These are phyloP conservation scores for Wallacemonas sp. DNA, from an alignment of 208 protist species.

Conservation along the genomic window DNA sequence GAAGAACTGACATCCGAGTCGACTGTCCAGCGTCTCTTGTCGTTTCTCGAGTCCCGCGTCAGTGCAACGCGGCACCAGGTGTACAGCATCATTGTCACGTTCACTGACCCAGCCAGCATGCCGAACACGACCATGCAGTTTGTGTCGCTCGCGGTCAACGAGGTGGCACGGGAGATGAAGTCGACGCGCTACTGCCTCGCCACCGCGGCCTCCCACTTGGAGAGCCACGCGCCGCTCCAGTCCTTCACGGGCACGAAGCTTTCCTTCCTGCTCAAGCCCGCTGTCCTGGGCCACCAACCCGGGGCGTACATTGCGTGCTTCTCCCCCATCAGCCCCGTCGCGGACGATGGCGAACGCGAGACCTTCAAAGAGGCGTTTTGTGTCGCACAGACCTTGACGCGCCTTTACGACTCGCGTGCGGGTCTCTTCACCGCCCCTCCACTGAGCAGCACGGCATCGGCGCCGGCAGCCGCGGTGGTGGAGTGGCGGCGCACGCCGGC, in stretches of 20 bases:
- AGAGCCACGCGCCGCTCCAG: constrained; percentile 49
- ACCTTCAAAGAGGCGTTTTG: constrained; percentile 79
- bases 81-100: constrained; percentile 65
- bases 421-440: neutral
- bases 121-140: constrained; percentile 83
- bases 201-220: constrained; percentile 58
- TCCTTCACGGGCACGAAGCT: constrained; percentile 64
- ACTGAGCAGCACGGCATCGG: neutral
- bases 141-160: constrained; percentile 63
- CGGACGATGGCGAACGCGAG: constrained; percentile 28
- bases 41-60: constrained; percentile 26
- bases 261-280: constrained; percentile 71
- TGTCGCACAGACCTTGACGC: constrained; percentile 53
- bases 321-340: constrained; percentile 37
- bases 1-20: constrained; percentile 32
- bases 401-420: constrained; percentile 32
- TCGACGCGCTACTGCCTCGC: constrained; percentile 73
- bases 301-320: constrained; percentile 77
- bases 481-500: neutral
- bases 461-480: neutral
- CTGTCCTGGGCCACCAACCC: constrained; percentile 60
- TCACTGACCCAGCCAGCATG: constrained; percentile 18
- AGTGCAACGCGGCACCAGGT: constrained; percentile 40
- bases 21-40: constrained; percentile 25
- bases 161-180: constrained; percentile 53